These are phyloP conservation scores for Cetradonia linearis DNA, from an alignment of 495 filamentous ascomycete species.

Conservation along the genomic window DNA sequence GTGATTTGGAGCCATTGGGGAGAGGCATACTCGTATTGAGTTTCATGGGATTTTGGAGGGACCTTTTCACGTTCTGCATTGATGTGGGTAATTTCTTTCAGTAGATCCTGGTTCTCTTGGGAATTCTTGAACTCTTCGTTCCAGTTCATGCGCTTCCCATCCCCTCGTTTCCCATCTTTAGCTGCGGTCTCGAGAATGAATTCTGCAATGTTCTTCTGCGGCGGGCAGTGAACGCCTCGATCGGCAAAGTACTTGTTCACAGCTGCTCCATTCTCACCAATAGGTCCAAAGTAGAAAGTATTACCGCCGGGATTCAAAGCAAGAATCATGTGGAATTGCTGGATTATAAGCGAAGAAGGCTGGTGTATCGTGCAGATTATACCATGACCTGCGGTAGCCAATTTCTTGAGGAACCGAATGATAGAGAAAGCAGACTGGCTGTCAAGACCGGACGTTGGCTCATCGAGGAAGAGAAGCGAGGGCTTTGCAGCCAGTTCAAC, in stretches of 20 bases:
- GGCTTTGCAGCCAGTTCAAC: conserved; percentile 89
- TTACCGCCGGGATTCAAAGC: conserved; percentile 60
- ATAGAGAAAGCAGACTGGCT: conserved; percentile 76
- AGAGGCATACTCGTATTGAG: conserved; percentile 53
- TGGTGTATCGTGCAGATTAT: conserved; percentile 81
- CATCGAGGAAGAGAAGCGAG: conserved; percentile 70
- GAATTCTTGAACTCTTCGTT: conserved; percentile 62
- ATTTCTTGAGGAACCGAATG: conserved; percentile 73
- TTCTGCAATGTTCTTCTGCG: conserved; percentile 68
- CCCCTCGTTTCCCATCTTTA: conserved; percentile 41
- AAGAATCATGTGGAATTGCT: conserved; percentile 68
- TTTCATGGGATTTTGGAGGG: conserved; percentile 30
- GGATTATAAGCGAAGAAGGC: conserved; percentile 57
- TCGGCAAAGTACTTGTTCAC: conserved; percentile 59
- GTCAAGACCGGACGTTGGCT: conserved; percentile 76
- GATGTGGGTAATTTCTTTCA: conserved; percentile 52
- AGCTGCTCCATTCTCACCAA: conserved; percentile 51
- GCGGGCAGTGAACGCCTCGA: conserved; percentile 49
- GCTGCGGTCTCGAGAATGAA: conserved; percentile 76
- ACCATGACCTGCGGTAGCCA: conserved; percentile 63
- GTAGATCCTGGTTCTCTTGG: conserved; percentile 39
- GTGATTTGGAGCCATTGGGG: conserved; percentile 48
- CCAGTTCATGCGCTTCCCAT: conserved; percentile 53
- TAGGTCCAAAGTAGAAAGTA: conserved; percentile 64
- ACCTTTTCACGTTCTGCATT: conserved; percentile 44